Evolutionary conservation across 2,329 filamentous ascomycete species (phyloP).

Genomic region (Aspergillus hortae): DNA sequence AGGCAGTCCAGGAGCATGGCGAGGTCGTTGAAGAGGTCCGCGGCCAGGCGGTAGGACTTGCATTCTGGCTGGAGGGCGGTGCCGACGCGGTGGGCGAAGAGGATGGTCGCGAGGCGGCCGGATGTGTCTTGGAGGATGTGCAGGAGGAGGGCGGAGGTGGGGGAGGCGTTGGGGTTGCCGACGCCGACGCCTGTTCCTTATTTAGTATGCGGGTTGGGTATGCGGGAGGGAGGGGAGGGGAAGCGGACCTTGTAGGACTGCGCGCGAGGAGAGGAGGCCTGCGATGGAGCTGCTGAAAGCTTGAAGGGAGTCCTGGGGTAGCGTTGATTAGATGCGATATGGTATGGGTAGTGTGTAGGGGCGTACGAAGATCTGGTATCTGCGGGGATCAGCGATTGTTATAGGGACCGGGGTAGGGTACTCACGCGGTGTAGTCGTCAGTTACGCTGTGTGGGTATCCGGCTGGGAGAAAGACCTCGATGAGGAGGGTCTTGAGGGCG

Average conservation of each 20-base stretch:
- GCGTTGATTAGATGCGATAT: neutral
- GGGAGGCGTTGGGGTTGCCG: constrained; percentile 72
- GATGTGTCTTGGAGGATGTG: constrained; percentile 79
- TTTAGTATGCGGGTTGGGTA: neutral
- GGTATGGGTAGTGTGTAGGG: neutral
- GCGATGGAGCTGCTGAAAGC: constrained; percentile 43
- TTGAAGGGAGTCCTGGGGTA: constrained; percentile 36
- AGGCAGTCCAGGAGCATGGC: constrained; percentile 83
- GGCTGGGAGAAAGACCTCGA: constrained; percentile 78
- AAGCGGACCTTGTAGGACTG: constrained; percentile 66
- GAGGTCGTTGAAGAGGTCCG: constrained; percentile 83
- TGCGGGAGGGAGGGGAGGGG: neutral
- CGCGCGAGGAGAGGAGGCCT: constrained; percentile 69
- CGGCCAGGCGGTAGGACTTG: constrained; percentile 82
- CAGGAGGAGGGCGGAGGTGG: constrained; percentile 76
- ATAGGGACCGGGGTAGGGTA: neutral
- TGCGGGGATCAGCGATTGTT: constrained; percentile 36
- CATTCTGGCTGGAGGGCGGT: constrained; percentile 84
- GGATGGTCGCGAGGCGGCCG: constrained; percentile 76
- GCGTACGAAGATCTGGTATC: neutral
- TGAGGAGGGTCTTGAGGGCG: constrained; percentile 36
- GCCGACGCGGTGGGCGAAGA: constrained; percentile 79
- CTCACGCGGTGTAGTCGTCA: constrained; percentile 71
- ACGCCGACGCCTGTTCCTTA: constrained; percentile 66
- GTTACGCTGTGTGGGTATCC: constrained; percentile 88